Base-by-base conservation (phyloP, 2,329 filamentous ascomycete genomes). In the Didymella pomorum region DNA sequence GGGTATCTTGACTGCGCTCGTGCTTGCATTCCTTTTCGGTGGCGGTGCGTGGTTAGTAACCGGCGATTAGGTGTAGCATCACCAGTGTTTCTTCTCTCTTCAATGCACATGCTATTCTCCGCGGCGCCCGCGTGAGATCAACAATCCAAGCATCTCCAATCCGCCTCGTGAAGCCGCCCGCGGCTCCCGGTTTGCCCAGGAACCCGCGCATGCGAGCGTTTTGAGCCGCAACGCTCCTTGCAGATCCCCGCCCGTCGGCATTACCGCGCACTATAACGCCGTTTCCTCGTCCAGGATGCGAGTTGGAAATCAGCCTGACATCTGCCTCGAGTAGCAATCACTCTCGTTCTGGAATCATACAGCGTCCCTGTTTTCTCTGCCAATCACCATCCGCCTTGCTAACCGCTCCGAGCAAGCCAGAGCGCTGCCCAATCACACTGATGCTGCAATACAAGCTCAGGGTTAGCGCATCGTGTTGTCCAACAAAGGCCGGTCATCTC, bases 1-100 rank as follows among this genome's bases (percentile, higher is more conserved):
- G 20, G 85, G 84, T 3, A 83, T 92, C 55, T 61, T 86, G 44
- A 93, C 89, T 1, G 75, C 84, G 3, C 44, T 87, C 7, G 72
- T 88, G 3, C 71, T 91, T 1, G 66, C 81, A 1, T 76, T 80
- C 2, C 75, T 90, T 35, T 61, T 88, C 21, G 80, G 80, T 0
- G 85, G 85, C 8, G 79, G 78, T 20, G 80, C 79, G 72, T 84
- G 83, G 77, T 81, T 85, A 78, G 74, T 82, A 9, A 60, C 54
- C 31, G 49, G 54, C 25, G 63, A 64, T 21, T 65, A 65, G 46
- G 23, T n/a, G 12, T 25, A 25, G 20, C n/a, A 33, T 29, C 25
- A 12, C 44, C 20, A 21, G n/a, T 8, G 23, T 43, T 8, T 12
- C 35, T 44, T n/a, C 10, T 21, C 39, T 23, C 21, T 44, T 26